These are phyloP conservation scores for Mucor plumbeus DNA, from an alignment of 371 early-diverging fungal genomes.

Conservation along the genomic window DNA sequence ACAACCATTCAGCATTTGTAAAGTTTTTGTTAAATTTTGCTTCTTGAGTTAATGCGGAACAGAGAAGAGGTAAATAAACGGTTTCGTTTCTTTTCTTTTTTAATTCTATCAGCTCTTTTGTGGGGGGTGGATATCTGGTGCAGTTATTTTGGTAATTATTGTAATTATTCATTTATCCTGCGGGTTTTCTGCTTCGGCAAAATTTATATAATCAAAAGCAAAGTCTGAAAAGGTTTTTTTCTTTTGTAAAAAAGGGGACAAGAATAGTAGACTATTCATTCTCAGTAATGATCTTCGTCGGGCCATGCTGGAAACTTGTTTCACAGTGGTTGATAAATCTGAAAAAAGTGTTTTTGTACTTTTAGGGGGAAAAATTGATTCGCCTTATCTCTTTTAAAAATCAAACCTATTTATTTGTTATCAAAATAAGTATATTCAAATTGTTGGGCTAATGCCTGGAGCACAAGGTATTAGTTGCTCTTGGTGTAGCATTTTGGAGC, in stretches of 20 bases:
- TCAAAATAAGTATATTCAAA: no score
- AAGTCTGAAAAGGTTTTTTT: background rate
- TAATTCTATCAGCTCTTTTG: background rate
- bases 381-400: no score
- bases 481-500: no score
- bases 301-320: no score
- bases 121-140: background rate
- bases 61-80: background rate
- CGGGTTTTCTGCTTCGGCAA: background rate
- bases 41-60: background rate
- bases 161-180: background rate
- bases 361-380: no score
- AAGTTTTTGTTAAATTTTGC: background rate
- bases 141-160: background rate
- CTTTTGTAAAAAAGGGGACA: background rate
- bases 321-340: no score
- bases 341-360: no score
- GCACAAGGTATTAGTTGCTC: no score
- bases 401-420: no score
- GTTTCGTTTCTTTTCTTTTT: background rate
- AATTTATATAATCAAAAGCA: background rate
- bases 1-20: background rate
- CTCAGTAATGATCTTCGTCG: background rate
- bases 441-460: no score
- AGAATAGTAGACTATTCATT: background rate